phyloP scores from a whole-genome alignment of 192 early-diverging fungal genomes.

The Radiomyces spectabilis region DNA sequence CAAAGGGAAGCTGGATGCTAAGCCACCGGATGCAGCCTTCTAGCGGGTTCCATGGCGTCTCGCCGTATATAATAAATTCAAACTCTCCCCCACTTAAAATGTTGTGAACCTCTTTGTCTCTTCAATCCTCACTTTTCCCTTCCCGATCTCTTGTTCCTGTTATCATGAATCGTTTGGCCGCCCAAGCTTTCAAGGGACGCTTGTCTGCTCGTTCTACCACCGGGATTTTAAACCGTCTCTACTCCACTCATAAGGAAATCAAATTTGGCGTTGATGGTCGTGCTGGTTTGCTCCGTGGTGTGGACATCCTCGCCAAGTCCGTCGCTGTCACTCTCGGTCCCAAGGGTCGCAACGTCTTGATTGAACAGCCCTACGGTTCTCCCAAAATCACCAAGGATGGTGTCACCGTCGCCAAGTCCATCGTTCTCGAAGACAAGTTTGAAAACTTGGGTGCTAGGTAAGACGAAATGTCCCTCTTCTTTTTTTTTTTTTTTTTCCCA shows the following conservation, averaged over 20 bases:
- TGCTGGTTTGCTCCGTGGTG: constrained; percentile 86
- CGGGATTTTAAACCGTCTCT: constrained; percentile 40
- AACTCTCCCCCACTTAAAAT: too few species aligned
- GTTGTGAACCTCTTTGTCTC: background rate
- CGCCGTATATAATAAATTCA: too few species aligned
- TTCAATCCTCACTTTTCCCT: background rate
- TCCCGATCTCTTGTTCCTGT: background rate
- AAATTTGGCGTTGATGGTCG: constrained; percentile 94
- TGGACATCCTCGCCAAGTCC: constrained; percentile 94
- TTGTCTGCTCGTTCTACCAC: constrained; percentile 14
- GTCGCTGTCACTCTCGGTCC: constrained; percentile 99
- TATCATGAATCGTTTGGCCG: constrained; percentile 23
- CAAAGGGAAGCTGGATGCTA: too few species aligned
- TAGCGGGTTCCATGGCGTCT: constrained; percentile 1
- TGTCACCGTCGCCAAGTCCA: constrained; percentile 98
- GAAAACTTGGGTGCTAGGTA: constrained; percentile 96
- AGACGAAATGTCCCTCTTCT: background rate
- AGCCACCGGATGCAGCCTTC: constrained; percentile 1
- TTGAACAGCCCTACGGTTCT: constrained; percentile 94
- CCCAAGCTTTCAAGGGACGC: constrained; percentile 13
- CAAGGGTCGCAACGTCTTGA: constrained; percentile 98
- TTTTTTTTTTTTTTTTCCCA: background rate
- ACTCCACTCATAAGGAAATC: constrained; percentile 96
- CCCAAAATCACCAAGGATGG: constrained; percentile 99
- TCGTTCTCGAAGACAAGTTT: constrained; percentile 95